Percentiles rank a stretch among this genome's conserved stretches.
phyloP scores from a whole-genome alignment of 2,329 filamentous ascomycete species.

The Pseudogymnoascus sp. region DNA sequence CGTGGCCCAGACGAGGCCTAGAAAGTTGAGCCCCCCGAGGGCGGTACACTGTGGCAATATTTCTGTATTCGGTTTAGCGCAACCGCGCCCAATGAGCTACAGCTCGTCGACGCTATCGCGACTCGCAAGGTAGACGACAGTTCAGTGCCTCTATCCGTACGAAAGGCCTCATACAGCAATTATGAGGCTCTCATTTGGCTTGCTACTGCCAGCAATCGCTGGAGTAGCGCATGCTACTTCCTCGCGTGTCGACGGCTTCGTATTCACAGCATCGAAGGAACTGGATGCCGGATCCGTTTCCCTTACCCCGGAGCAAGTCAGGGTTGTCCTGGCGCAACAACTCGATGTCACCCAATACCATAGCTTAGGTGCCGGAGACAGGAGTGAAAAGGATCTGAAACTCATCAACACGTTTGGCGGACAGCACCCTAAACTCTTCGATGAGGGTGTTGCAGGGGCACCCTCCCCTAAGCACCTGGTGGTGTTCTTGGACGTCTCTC shows the following conservation, averaged over 20 bases:
- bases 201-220: constrained; percentile 31
- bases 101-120: constrained; percentile 3
- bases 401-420: constrained; percentile 54
- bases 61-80: not conserved
- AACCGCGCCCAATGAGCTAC: constrained; percentile 2
- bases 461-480: not conserved
- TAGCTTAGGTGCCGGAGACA: constrained; percentile 33
- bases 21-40: not conserved
- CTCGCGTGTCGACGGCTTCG: constrained; percentile 43
- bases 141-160: constrained; percentile 1
- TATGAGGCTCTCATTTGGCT: constrained; percentile 34
- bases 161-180: constrained; percentile 16
- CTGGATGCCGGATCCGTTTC: constrained; percentile 31
- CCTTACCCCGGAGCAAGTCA: constrained; percentile 36
- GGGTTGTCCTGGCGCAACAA: constrained; percentile 51
- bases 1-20: constrained; percentile 2
- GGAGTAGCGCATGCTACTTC: constrained; percentile 29
- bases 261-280: constrained; percentile 34
- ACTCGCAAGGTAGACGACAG: constrained; percentile 9
- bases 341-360: constrained; percentile 37
- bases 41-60: not conserved
- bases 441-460: constrained; percentile 19
- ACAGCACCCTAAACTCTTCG: constrained; percentile 42
- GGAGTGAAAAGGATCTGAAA: constrained; percentile 34
- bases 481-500: constrained; percentile 1